phyloP scores from a whole-genome alignment of 805 yeast species.

The Yarrowia bubula region DNA sequence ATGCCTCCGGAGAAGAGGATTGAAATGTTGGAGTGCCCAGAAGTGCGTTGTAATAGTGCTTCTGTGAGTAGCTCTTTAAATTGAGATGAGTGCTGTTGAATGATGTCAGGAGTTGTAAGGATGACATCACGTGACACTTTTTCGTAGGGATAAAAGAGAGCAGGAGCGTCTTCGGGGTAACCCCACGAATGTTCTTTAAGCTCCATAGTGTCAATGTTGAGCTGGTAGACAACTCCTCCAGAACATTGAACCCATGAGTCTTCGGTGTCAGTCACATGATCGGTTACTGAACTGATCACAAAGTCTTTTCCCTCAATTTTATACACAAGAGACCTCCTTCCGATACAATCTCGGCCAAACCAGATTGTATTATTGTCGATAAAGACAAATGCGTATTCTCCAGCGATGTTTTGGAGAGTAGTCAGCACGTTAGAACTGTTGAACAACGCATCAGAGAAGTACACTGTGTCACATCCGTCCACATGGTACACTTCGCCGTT shows the following conservation, averaged over 20 bases:
- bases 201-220: constrained; percentile 51
- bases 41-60: not conserved
- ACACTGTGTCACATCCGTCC: constrained; percentile 61
- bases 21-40: constrained; percentile 43
- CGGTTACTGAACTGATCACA: constrained; percentile 48
- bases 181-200: constrained; percentile 50
- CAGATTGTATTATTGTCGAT: constrained; percentile 47
- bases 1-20: constrained; percentile 91
- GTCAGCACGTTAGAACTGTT: constrained; percentile 41
- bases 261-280: not conserved
- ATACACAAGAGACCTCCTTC: constrained; percentile 73
- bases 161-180: constrained; percentile 32
- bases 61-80: not conserved
- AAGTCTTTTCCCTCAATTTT: constrained; percentile 40
- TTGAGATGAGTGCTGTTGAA: not conserved
- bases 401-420: constrained; percentile 52
- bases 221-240: constrained; percentile 2
- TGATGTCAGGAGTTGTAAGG: not conserved
- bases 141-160: not conserved
- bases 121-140: not conserved
- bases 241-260: not conserved
- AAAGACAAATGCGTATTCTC: constrained; percentile 76
- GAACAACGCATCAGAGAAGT: constrained; percentile 44
- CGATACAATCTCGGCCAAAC: constrained; percentile 83
- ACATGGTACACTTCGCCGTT: constrained; percentile 85